phyloP scores from a whole-genome alignment of 352 stramenopile species.

The Poterioochromonas sp. region DNA sequence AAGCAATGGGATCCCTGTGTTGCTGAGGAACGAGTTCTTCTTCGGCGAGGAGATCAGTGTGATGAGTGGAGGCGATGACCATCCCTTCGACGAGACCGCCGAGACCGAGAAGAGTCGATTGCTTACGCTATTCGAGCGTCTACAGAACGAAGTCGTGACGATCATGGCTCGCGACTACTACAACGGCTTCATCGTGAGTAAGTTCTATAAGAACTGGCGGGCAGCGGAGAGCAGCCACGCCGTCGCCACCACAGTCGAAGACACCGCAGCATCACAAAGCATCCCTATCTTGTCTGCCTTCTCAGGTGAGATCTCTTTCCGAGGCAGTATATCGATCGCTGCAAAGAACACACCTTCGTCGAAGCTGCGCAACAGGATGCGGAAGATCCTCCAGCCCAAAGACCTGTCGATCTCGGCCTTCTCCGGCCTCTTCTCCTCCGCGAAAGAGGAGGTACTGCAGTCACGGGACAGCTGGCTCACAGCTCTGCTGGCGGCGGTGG shows the following conservation, averaged over 20 bases:
- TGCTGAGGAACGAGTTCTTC: not conserved
- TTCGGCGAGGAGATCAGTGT: not conserved
- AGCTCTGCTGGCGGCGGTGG: constrained; percentile 6
- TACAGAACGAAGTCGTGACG: constrained; percentile 22
- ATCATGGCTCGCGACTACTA: constrained; percentile 26
- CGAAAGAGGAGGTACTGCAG: not conserved
- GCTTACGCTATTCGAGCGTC: not conserved
- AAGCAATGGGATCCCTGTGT: not conserved
- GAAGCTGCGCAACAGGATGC: not conserved
- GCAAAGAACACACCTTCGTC: not conserved
- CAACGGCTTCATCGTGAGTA: constrained; percentile 21
- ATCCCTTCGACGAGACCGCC: too few relatives aligned
- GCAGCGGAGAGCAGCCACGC: constrained; percentile 10
- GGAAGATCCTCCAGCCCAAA: not conserved
- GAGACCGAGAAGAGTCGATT: not conserved
- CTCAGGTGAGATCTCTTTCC: not conserved
- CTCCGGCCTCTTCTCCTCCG: not conserved
- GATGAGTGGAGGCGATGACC: not conserved
- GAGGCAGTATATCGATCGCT: not conserved
- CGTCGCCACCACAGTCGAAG: not conserved
- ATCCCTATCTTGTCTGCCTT: not conserved
- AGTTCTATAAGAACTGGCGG: constrained; percentile 31
- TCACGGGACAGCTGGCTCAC: not conserved
- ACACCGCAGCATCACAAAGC: not conserved
- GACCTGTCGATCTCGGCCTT: not conserved